Evolutionary conservation across 2,329 filamentous ascomycete species (phyloP), one percentile per base, ranked within the genome.

Genomic region (Penicillium brevicompactum): DNA sequence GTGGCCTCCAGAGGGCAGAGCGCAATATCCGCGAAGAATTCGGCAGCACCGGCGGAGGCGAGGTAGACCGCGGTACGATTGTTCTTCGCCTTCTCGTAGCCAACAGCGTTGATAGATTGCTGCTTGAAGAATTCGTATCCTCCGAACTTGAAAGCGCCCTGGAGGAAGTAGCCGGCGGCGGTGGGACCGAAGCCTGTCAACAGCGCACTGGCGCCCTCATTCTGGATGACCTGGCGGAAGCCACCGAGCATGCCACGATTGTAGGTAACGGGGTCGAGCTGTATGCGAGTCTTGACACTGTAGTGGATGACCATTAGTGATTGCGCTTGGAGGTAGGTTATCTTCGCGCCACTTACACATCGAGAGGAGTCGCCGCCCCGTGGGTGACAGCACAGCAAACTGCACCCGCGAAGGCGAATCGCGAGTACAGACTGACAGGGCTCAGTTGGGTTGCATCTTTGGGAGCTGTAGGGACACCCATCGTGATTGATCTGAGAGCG

Each of bases 361-460:
- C 94, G 79, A 99, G 92, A 74, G 94, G 94, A 68, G 94, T 99
- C 71, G 97, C 87, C 74, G 85, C 89, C 79, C 93, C 94, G 86
- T 99, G 94, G 75, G 94, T 99, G 81, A 97, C 82, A 70, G 92
- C 94, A 81, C 94, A 99, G 88, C 94, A 97, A 84, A 97, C 82
- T 70, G 94, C 94, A 81, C 94, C 94, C 71, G 94, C 92, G 72
- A 99, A 89, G 80, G 94, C 93, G 83, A 97, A 97, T 80, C 91
- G 87, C 71, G 91, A 90, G 88, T 49, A 53, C 45, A 99, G 90
- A 58, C 77, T 81, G 66, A 92, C 46, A 61, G 87, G 86, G 66
- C 76, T 81, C 64, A 86, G 82, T 76, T 85, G 69, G 58, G 76
- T 51, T 65, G 78, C 80, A 73, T 79, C 76, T 57, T 80, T 82